Base-by-base conservation (phyloP, 208 protist species). In the Leishmania arabica region DNA sequence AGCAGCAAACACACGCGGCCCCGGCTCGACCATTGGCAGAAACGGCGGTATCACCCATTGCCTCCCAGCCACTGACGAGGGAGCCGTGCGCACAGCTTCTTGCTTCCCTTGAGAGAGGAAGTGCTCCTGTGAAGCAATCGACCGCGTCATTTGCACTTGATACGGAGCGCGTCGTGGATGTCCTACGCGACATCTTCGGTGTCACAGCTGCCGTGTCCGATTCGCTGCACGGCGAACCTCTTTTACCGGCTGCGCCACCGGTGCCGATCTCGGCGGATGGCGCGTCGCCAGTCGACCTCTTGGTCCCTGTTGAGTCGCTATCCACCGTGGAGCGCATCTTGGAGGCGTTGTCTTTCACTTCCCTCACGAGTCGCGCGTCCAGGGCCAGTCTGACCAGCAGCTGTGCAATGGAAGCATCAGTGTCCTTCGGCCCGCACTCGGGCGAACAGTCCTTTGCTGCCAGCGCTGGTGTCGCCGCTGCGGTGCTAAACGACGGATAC, bases 271-370 rank as follows among this genome's bases (percentile, higher is more conserved):
- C 72, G 24, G 49, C 51, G 21, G 34, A 54, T 42, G 51, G n/a
- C 47, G 19, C 72, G 27, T 37, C 27, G 7, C 47, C 69, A 40
- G 9, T 8, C 45, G 69, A 74, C 64, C 75, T 13, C 53, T 31
- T 54, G 69, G 66, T 9, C 21, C 56, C 54, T 53, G 51, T 24
- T 47, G 71, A 45, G 54, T 84, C 73, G 37, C 73, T 77, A 45
- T 65, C 73, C 3, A 58, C 53, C n/a, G 34, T 78, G 45, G 72
- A 81, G 40, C 54, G 70, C 40, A 71, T 85, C 45, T 58, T 85
- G 54, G 71, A 78, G 60, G 82, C 82, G n/a, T 73, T 85, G 62
- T 80, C 77, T 66, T 85, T 85, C 62, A 78, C 75, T 19, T 75
- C 82, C 9, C 82, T 85, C 69, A 68, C 62, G 27, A 62, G 71